Evolutionary conservation across 371 early-diverging fungal genomes (phyloP).

Genomic region (Saksenaea vasiformis): DNA sequence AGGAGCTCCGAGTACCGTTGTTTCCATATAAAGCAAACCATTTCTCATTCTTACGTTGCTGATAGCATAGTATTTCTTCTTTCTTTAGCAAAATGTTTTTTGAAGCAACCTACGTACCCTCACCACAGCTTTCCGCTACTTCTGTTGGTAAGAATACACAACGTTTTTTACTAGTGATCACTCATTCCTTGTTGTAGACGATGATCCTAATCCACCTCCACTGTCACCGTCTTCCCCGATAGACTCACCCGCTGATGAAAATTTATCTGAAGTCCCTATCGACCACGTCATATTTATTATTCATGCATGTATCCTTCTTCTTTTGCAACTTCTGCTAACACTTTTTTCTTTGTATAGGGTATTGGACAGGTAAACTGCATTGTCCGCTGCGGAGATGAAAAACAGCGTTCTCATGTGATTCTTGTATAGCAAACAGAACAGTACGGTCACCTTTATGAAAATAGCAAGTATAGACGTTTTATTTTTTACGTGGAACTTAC

Average conservation of each 20-base stretch:
- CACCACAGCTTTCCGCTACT: slow-evolving; percentile 38
- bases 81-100: slow-evolving; percentile 39
- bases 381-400: not conserved
- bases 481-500: too few species aligned
- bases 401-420: not conserved
- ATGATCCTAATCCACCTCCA: slow-evolving; percentile 11
- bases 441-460: slow-evolving; percentile 50
- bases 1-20: too few species aligned
- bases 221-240: slow-evolving; percentile 9
- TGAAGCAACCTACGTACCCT: slow-evolving; percentile 46
- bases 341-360: slow-evolving; percentile 34
- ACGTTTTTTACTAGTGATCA: too few species aligned
- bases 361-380: slow-evolving; percentile 57
- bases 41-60: not conserved
- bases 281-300: slow-evolving; percentile 61
- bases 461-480: not conserved
- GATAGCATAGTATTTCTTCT: slow-evolving; percentile 4
- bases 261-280: slow-evolving; percentile 29
- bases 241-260: slow-evolving; percentile 18
- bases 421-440: slow-evolving; percentile 56
- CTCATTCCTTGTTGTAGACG: slow-evolving; percentile 13
- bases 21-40: too few species aligned
- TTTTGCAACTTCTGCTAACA: not conserved
- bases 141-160: not conserved
- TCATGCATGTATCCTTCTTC: slow-evolving; percentile 39